phyloP scores from a whole-genome alignment of 306 rosid species.

The Prunus mongolica region DNA sequence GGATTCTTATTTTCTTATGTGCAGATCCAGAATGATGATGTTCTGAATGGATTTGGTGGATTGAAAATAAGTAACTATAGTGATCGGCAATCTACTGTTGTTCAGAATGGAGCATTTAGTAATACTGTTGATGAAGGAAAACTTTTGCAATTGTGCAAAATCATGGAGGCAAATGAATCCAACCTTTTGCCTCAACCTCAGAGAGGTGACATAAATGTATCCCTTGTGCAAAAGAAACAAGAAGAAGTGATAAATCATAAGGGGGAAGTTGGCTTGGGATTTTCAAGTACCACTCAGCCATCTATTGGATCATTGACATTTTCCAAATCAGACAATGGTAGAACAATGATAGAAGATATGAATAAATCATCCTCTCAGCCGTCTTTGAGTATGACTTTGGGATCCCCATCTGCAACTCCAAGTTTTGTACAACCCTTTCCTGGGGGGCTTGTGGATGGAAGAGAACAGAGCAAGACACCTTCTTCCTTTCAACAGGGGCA shows the following conservation, averaged over 20 bases:
- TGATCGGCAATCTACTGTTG: slow-evolving; percentile 42
- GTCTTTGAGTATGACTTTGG: slow-evolving; percentile 72
- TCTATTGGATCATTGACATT: slow-evolving; percentile 51
- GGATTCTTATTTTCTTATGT: slow-evolving; percentile 23
- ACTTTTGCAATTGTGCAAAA: slow-evolving; percentile 74
- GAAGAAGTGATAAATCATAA: slow-evolving; percentile 36
- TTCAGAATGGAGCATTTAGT: slow-evolving; percentile 35
- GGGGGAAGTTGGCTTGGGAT: slow-evolving; percentile 45
- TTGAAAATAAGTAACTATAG: slow-evolving; percentile 35
- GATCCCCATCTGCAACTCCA: slow-evolving; percentile 46
- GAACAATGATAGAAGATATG: slow-evolving; percentile 47
- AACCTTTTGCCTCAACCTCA: slow-evolving; percentile 43
- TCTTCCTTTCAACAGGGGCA: slow-evolving; percentile 49
- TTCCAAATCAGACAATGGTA: slow-evolving; percentile 47
- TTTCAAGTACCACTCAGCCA: slow-evolving; percentile 47
- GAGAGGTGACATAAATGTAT: slow-evolving; percentile 36
- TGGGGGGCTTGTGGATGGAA: slow-evolving; percentile 49
- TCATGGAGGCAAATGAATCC: slow-evolving; percentile 75
- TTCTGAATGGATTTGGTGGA: slow-evolving; percentile 45
- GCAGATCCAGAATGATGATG: slow-evolving; percentile 51
- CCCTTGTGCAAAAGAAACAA: slow-evolving; percentile 39
- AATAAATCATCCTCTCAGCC: slow-evolving; percentile 48
- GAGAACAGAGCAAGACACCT: slow-evolving; percentile 52
- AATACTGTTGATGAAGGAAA: slow-evolving; percentile 68
- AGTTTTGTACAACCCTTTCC: slow-evolving; percentile 47